Evolutionary conservation across 148 eudicot species (phyloP), one percentile per base, ranked within the genome.

Genomic region (Rhododendron henanense): DNA sequence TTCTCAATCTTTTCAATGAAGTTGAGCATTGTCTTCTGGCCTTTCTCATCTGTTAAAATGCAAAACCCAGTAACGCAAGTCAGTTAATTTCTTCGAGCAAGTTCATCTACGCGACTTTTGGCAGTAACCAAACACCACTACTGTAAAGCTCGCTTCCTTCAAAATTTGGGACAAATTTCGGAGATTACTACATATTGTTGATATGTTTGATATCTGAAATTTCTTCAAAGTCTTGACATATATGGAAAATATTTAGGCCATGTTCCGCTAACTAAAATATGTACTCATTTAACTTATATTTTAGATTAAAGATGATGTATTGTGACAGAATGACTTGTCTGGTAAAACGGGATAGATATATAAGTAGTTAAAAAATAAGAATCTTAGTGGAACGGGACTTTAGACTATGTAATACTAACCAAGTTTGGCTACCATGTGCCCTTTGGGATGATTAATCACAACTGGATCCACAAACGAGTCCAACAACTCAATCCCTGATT

Each of bases 341-440:
- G 0, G 5, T 39, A 39, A 39, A 39, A 39, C 41, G 41, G 41
- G 5, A 39, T 4, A 39, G 41, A 39, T 4, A 39, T 39, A 39
- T 39, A 39, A 39, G 5, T 39, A 39, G 41, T 39, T 39, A 39
- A 2, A 4, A 39, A 39, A 39, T 4, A 39, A 39, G 41, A 39
- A 39, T 39, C 0, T 39, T 39, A 39, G 5, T 0, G 0, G 41
- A 39, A 39, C 5, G 5, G 0, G 41, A 39, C 41, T 5, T 39
- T 39, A 23, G 11, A 63, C 28, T 63, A 6, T 10, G n/a, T n/a
- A n/a, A 65, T 14, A 83, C 88, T 83, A 65, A 87, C 88, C 88
- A 35, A 87, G 85, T 87, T 19, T 87, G 21, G 88, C 65, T 44
- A 87, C 35, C 9, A 79, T 87, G 69, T 87, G 85, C 15, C 85